Percentiles rank a stretch among this genome's conserved stretches.
These are phyloP conservation scores for Fusarium torulosum DNA, from an alignment of 2,329 filamentous ascomycete genomes.

Conservation along the genomic window DNA sequence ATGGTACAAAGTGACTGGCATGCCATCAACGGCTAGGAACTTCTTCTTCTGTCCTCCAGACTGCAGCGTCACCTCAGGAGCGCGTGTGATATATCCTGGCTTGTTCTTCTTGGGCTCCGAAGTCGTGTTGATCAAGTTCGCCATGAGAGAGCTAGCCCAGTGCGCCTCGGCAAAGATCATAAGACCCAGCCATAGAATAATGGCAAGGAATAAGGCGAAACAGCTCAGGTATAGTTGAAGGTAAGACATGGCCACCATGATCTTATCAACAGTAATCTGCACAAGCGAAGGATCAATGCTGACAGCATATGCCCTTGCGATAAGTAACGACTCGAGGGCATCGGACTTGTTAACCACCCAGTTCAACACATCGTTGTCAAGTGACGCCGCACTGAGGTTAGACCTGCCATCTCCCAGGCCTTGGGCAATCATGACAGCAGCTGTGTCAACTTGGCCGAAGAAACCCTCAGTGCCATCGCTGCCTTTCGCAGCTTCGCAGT, in stretches of 20 bases:
- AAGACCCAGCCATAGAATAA: constrained; percentile 17
- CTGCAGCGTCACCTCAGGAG: constrained; percentile 4
- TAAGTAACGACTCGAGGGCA: not conserved
- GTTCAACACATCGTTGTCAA: constrained; percentile 12
- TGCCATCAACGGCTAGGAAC: not conserved
- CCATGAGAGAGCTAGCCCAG: constrained; percentile 29
- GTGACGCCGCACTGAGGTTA: constrained; percentile 25
- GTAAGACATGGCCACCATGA: constrained; percentile 34
- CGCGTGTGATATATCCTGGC: constrained; percentile 25
- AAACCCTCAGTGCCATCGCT: not conserved
- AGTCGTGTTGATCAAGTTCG: constrained; percentile 30
- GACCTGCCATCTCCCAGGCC: constrained; percentile 27
- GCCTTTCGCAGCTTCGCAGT: not conserved
- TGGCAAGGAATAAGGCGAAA: constrained; percentile 15
- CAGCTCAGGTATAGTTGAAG: constrained; percentile 25
- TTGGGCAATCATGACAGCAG: constrained; percentile 24
- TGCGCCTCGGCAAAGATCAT: constrained; percentile 23
- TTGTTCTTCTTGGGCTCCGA: not conserved
- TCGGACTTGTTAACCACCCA: constrained; percentile 9
- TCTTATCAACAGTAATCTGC: constrained; percentile 23
- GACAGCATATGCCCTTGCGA: constrained; percentile 24
- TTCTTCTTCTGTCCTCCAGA: not conserved
- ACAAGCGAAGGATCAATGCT: constrained; percentile 28
- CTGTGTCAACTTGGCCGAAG: constrained; percentile 37
- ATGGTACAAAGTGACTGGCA: not conserved